Evolutionary conservation across 2,329 filamentous ascomycete genomes (phyloP), one percentile per base, ranked within the genome.

Genomic region (Hypoxylon sp.): DNA sequence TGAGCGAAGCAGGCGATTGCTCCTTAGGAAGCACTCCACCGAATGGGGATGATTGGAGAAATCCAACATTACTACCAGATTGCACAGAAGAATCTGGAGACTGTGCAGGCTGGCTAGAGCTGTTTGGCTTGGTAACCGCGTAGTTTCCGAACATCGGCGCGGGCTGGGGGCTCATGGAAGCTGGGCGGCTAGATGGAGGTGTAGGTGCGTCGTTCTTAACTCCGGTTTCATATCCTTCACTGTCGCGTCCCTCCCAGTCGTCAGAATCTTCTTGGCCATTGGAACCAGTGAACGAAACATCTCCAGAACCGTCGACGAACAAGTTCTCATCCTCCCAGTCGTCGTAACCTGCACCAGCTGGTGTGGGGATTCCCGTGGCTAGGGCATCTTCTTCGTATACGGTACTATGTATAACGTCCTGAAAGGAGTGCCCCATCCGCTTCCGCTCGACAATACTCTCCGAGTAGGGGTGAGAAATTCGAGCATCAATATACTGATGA

Each of bases 401-500:
- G 1, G 81, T 85, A 23, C 71, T 69, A 59, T 82, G 80, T 20
- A 87, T 82, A 15, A 84, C 71, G 17, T 80, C 72, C 2, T 81
- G 75, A 2, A 87, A 70, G 7, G 79, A 68, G 35, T 73, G 74
- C 7, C 69, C 67, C 4, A 76, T 76, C 17, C 84, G 80, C 65
- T 88, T 88, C 37, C 72, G 72, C 67, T 87, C 84, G 5, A 88
- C 84, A 11, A 87, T 65, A 4, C 60, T 66, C 7, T 73, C 70
- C 1, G 84, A 87, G 55, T 81, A 83, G 11, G 78, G 70, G 57
- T 87, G 83, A 20, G 74, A 74, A 3, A 83, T 68, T 38, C 78
- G 75, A 16, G 76, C 76, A 46, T 79, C 77, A 11, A 76, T 73
- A 7, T 83, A 66, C 2, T 71, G 62, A 12, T 71, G 70, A 19